Evolutionary conservation across 371 early-diverging fungal genomes (phyloP).

Genomic region (Blakeslea trispora): DNA sequence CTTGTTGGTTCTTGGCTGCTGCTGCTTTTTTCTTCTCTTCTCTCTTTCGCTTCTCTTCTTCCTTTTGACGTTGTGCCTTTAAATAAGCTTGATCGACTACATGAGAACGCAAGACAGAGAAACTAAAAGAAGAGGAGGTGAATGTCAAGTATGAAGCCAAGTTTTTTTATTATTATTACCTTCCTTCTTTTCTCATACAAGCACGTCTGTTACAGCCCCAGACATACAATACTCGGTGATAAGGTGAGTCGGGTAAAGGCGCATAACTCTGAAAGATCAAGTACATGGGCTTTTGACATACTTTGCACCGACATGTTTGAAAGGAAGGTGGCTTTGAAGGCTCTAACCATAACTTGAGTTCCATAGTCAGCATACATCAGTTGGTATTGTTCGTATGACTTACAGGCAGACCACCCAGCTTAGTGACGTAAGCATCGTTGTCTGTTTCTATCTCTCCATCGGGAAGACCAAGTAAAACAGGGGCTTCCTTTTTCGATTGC

Average conservation of each 20-base stretch:
- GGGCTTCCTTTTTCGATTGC: constrained; percentile 19
- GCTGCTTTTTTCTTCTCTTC: constrained; percentile 42
- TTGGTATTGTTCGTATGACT: constrained; percentile 1
- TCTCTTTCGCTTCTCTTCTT: constrained; percentile 39
- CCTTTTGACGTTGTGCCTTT: constrained; percentile 51
- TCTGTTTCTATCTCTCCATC: constrained; percentile 64
- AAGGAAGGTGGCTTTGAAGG: constrained; percentile 24
- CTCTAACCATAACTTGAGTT: constrained; percentile 43
- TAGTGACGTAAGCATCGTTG: constrained; percentile 64
- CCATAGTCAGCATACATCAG: constrained; percentile 10
- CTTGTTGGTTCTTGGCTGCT: constrained; percentile 21
- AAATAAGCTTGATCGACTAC: constrained; percentile 67
- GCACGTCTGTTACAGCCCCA: constrained; percentile 75
- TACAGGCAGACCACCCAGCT: constrained; percentile 75
- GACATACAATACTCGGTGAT: constrained; percentile 75
- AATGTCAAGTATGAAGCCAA: no score
- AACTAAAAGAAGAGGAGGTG: constrained; percentile 33
- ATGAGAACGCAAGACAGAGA: constrained; percentile 67
- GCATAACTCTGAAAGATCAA: constrained; percentile 75
- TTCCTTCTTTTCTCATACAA: constrained; percentile 72
- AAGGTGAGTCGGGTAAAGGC: constrained; percentile 72
- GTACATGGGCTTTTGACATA: constrained; percentile 61
- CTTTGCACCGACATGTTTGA: constrained; percentile 25
- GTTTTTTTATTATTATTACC: constrained; percentile 36
- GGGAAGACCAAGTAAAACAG: constrained; percentile 63